Evolutionary conservation across 2,329 filamentous ascomycete genomes (phyloP), one percentile per base, ranked within the genome.

Genomic region (Aspergillus arachidicola): DNA sequence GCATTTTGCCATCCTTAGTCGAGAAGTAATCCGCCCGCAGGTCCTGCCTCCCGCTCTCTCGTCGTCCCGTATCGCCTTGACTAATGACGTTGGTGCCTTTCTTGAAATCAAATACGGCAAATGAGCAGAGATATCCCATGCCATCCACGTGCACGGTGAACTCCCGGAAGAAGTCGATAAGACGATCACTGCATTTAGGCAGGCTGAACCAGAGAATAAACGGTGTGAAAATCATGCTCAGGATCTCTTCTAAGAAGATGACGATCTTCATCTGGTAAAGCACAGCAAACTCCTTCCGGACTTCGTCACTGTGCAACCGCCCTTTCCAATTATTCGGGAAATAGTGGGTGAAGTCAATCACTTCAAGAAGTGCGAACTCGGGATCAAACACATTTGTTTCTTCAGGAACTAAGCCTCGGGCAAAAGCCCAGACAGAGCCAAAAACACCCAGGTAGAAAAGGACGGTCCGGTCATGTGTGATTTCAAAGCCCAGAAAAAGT

Each of bases 61-160:
- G 71, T n/a, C 69, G 73, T 34, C 66, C 68, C 9, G 65, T 34
- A 70, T 78, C 68, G 63, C 79, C 78, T 69, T 80, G 80, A n/a
- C 79, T 77, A 46, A 80, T 79, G 67, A 84, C 84, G 55, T 86
- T 84, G 26, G 89, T 84, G 28, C 89, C 91, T 75, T 93, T 94
- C 77, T 96, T 94, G 80, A 98, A 98, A 67, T 97, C 92, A 72
- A 99, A 99, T 41, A 97, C 93, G 3, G 95, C 95, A 79, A 97
- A 98, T 1, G 94, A 97, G 78, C 95, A 99, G 12, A 98, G 93
- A 68, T 97, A 94, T 26, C 95, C 95, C 41, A 99, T 85, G 0
- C 95, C 95, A 73, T 99, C 95, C 19, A 99, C 94, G 70, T 99
- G 94, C 26, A 99, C 89, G 0, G 95, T 98, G 70, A 98, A 97